A percentile compares a stretch with the other conserved stretches of the same genome.
Conservation (phyloP, 176 grass and related monocot genomes). For the Carex littledalei region DNA sequence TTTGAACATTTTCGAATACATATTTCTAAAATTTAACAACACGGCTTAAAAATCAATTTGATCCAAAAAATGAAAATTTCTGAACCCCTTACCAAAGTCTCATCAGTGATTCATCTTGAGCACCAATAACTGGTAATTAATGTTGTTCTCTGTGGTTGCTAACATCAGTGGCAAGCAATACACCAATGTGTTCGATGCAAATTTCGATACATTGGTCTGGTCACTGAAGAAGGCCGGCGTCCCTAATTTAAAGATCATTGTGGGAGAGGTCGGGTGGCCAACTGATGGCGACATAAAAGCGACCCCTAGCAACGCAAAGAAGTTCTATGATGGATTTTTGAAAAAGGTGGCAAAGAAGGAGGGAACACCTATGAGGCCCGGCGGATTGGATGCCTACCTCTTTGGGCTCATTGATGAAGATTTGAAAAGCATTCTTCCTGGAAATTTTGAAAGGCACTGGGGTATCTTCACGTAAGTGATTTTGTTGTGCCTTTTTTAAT, state of each 20-base stretch:
- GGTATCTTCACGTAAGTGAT: conserved; percentile 52
- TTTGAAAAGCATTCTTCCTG: conserved; percentile 68
- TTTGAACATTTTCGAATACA: background rate
- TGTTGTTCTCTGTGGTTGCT: background rate
- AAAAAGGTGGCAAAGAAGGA: conserved; percentile 50
- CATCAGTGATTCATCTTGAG: background rate
- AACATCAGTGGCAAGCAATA: conserved; percentile 40
- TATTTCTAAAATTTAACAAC: background rate
- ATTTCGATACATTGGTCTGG: conserved; percentile 67
- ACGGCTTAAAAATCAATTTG: background rate
- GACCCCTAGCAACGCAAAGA: conserved; percentile 28
- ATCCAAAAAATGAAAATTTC: too few species aligned
- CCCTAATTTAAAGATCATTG: conserved; percentile 52
- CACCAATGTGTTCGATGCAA: conserved; percentile 87
- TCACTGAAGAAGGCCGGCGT: conserved; percentile 74
- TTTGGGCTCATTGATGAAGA: conserved; percentile 83
- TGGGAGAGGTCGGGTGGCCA: conserved; percentile 82
- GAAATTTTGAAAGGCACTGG: conserved; percentile 71
- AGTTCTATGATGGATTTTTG: conserved; percentile 60
- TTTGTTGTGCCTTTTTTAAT: background rate
- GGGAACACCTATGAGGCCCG: conserved; percentile 55
- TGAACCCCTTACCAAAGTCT: too few species aligned
- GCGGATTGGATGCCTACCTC: conserved; percentile 63
- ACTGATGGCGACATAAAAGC: conserved; percentile 73
- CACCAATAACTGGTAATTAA: background rate